Conservation (phyloP, 164 flowering plant genomes). For the Macadamia tetraphylla region DNA sequence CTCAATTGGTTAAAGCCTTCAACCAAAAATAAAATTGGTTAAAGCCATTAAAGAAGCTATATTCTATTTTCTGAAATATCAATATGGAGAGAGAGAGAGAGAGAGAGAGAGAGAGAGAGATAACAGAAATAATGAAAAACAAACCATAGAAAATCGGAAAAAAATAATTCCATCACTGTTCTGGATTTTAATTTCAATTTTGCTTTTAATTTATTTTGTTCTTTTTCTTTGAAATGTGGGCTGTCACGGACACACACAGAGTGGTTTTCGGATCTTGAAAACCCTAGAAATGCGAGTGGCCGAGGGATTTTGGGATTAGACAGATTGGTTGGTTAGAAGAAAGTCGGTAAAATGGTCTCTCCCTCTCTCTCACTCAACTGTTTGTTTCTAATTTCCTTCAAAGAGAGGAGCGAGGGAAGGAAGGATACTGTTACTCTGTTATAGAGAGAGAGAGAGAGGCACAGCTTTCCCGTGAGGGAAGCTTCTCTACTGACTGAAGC, state of each 20-base stretch:
- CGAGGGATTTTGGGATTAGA: constrained; percentile 9
- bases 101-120: background rate
- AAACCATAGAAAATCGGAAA: too few relatives aligned
- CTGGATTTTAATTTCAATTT: too few relatives aligned
- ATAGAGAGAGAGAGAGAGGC: background rate
- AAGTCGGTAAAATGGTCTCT: background rate
- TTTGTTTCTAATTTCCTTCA: background rate
- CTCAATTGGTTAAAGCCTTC: too few relatives aligned
- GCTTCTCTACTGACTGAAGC: background rate
- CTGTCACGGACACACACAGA: background rate
- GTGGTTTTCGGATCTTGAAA: constrained; percentile 16
- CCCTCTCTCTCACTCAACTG: background rate
- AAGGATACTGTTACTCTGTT: too few relatives aligned
- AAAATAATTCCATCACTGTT: too few relatives aligned
- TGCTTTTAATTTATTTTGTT: too few relatives aligned
- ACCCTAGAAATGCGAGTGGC: constrained; percentile 13
- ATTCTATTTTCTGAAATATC: background rate
- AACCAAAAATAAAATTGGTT: background rate
- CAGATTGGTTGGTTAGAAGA: background rate
- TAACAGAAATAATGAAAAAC: too few relatives aligned
- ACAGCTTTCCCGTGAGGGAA: constrained; percentile 1
- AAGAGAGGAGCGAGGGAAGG: background rate
- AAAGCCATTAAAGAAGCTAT: background rate
- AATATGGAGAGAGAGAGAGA: background rate
- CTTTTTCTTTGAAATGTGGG: too few relatives aligned